Base-by-base conservation (phyloP, 1,284 basidiomycete species). In the Crepidotus sp. region DNA sequence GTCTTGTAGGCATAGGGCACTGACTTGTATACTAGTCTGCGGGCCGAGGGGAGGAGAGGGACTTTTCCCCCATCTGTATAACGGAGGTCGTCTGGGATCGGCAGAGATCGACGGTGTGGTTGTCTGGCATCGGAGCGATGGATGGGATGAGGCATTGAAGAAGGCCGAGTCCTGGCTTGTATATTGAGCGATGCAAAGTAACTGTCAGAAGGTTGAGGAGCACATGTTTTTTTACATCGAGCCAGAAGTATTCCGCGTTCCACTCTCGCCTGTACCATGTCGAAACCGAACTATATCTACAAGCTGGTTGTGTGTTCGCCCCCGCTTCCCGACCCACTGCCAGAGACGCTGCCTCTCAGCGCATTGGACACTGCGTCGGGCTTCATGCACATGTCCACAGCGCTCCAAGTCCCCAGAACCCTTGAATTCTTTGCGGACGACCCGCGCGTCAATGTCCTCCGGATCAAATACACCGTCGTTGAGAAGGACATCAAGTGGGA, bases 331-430 rank as follows among this genome's bases (percentile, higher is more conserved):
- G 54, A 59, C 17, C 31, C 31, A 5, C 54, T 66, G 18, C 66
- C 64, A 19, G 52, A 59, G 4, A 49, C 39, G 14, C 53, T 66
- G 14, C 61, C 67, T 9, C 51, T 70, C 30, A 68, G 64, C 55
- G 57, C 56, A 26, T 61, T 71, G 36, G 71, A 74, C 51, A 38
- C 51, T 15, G 43, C 54, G 14, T 64, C 64, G 7, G 74, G 75
- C n/a, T 80, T 77, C 61, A 70, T 83, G 36, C 80, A 82, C 58
- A 64, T 82, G 24, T 81, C 77, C 7, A 74, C 73, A 10, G 67
- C 74, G 3, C 32, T 54, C 10, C 79, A 82, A 57, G 61, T 79
- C 13, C 67, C 69, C 1, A 62, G 62, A 31, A 80, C 77, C 8
- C 59, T 80, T 14, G 63, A 70, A 30, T 83, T 78, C 65, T 83